These are phyloP conservation scores for Fusarium fujikuroi DNA, from an alignment of 2,329 filamentous ascomycete genomes.

Conservation along the genomic window DNA sequence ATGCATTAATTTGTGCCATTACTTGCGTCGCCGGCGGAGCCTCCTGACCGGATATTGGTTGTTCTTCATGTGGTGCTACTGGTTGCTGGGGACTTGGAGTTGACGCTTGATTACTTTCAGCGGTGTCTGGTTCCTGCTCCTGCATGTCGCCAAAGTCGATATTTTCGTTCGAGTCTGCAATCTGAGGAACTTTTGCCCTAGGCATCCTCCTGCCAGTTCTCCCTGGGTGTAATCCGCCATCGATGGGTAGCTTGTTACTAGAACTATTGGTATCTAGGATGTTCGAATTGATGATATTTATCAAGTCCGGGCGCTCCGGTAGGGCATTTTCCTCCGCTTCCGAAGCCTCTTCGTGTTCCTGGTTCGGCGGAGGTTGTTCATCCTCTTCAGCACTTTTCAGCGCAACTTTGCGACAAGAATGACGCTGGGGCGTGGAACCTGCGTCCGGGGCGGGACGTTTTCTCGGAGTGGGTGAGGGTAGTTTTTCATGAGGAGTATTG, in stretches of 20 bases:
- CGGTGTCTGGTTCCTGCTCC: background rate
- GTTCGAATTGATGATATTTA: constrained; percentile 26
- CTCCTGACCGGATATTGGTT: background rate
- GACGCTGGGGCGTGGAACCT: constrained; percentile 12
- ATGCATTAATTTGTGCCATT: background rate
- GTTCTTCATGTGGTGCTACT: background rate
- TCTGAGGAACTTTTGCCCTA: background rate
- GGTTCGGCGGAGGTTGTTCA: background rate
- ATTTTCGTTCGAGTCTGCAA: background rate
- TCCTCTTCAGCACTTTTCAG: background rate
- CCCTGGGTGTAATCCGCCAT: background rate
- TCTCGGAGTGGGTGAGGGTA: background rate
- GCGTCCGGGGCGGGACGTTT: constrained; percentile 25
- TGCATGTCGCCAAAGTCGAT: background rate
- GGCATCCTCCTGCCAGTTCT: background rate
- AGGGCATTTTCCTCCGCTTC: constrained; percentile 23
- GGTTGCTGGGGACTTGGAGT: background rate
- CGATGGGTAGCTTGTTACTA: background rate
- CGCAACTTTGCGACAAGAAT: background rate
- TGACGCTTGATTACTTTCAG: background rate
- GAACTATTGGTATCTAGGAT: background rate
- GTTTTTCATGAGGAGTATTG: background rate
- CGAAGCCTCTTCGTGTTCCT: background rate
- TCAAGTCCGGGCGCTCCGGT: constrained; percentile 4
- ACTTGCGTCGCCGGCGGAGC: background rate